Conservation (phyloP, 768 basidiomycete species). For the Phaeolepiota aurea region DNA sequence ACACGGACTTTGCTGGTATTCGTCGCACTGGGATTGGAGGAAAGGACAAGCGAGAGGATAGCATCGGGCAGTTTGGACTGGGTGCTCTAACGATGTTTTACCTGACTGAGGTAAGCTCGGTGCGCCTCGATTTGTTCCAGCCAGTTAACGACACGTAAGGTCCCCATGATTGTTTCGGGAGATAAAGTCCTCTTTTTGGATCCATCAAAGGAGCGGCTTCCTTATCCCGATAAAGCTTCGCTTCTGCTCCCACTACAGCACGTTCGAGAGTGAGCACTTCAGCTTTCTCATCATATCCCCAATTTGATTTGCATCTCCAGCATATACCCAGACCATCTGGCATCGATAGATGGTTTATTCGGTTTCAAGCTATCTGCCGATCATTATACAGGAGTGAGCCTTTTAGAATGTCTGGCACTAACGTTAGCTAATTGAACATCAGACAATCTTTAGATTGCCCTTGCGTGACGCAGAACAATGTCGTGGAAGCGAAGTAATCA, state of each 20-base stretch:
- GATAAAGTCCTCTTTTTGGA: constrained; percentile 30
- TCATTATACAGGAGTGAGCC: constrained; percentile 18
- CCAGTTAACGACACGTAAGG: constrained; percentile 10
- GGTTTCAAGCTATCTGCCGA: constrained; percentile 24
- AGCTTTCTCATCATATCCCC: not conserved
- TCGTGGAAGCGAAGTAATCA: constrained; percentile 8
- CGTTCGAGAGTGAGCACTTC: constrained; percentile 22
- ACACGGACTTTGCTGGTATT: constrained; percentile 38
- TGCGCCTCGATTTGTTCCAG: not conserved
- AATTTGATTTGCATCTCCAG: constrained; percentile 18
- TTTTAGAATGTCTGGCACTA: too few species aligned
- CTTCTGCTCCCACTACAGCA: constrained; percentile 20
- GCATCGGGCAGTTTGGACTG: constrained; percentile 44
- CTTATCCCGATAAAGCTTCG: constrained; percentile 21
- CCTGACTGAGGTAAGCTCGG: constrained; percentile 33
- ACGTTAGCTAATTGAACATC: too few species aligned
- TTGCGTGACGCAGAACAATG: constrained; percentile 21
- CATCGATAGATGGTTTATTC: constrained; percentile 28
- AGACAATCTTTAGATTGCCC: constrained; percentile 43
- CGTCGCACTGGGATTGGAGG: constrained; percentile 35
- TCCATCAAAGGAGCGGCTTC: constrained; percentile 34
- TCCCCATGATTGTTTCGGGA: constrained; percentile 25
- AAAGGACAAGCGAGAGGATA: constrained; percentile 24
- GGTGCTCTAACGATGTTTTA: constrained; percentile 47
- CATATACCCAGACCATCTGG: constrained; percentile 32